phyloP scores from a whole-genome alignment of 2,329 filamentous ascomycete species.

The Cordyceps fumosorosea region DNA sequence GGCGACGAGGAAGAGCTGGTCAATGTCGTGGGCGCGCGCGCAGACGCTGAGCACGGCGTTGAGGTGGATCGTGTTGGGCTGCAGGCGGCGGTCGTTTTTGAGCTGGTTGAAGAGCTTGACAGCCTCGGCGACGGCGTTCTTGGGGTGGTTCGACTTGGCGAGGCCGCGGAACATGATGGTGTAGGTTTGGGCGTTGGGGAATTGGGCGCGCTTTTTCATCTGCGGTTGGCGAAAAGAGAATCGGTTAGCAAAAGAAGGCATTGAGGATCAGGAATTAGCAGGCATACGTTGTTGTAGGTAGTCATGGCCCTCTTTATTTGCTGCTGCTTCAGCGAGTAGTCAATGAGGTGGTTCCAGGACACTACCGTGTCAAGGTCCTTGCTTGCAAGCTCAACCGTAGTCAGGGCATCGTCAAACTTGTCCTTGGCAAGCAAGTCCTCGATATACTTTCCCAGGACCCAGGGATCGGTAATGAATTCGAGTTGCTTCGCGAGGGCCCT shows the following conservation, averaged over 20 bases:
- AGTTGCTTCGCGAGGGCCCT: constrained; percentile 49
- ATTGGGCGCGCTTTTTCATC: constrained; percentile 92
- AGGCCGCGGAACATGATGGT: constrained; percentile 77
- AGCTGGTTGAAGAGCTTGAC: constrained; percentile 73
- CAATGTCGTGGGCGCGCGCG: constrained; percentile 65
- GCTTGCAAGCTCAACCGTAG: constrained; percentile 64
- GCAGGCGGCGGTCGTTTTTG: constrained; percentile 53
- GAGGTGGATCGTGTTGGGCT: constrained; percentile 72
- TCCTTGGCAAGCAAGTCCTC: constrained; percentile 50
- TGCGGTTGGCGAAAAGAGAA: constrained; percentile 26
- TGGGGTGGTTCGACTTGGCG: constrained; percentile 50
- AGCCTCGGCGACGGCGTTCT: constrained; percentile 59
- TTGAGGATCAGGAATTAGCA: background rate
- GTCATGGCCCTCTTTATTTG: constrained; percentile 62
- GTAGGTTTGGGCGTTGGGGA: constrained; percentile 76
- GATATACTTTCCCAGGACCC: constrained; percentile 65
- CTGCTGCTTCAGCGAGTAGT: constrained; percentile 57
- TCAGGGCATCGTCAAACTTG: constrained; percentile 59
- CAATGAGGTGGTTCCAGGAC: constrained; percentile 83
- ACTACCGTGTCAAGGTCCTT: constrained; percentile 59
- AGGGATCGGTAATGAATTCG: constrained; percentile 59
- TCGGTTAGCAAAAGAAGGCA: constrained; percentile 4
- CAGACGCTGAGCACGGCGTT: constrained; percentile 87
- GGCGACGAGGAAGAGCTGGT: constrained; percentile 71
- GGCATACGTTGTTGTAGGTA: constrained; percentile 75